phyloP scores from a whole-genome alignment of 495 filamentous ascomycete species.

The Aspergillus biplanus region DNA sequence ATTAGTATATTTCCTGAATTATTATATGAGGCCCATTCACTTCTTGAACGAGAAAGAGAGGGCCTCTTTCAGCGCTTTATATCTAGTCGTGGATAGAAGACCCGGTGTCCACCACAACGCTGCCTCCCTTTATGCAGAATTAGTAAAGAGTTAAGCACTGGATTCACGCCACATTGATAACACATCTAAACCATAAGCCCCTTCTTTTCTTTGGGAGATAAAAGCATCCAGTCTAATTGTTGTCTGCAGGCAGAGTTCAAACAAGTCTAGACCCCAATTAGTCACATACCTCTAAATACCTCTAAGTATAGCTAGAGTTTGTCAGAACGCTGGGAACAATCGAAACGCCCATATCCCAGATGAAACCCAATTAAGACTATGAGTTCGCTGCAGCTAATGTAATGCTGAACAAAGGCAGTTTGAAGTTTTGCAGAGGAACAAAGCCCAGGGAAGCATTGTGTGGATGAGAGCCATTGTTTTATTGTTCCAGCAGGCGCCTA shows the following conservation, averaged over 20 bases:
- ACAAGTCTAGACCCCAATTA: background rate
- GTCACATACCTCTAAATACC: background rate
- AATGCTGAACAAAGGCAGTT: slow-evolving; percentile 7
- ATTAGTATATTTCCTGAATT: background rate
- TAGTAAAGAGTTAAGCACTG: background rate
- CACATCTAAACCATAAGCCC: background rate
- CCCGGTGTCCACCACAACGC: background rate
- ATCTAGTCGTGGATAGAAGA: background rate
- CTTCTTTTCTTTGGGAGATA: background rate
- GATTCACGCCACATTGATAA: background rate
- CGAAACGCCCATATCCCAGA: background rate
- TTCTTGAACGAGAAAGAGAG: background rate
- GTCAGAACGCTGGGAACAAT: background rate
- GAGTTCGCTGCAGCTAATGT: background rate
- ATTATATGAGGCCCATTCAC: background rate
- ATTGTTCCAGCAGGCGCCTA: slow-evolving; percentile 39
- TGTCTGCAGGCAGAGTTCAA: background rate
- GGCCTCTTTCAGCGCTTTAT: background rate
- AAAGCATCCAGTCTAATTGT: background rate
- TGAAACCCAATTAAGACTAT: background rate
- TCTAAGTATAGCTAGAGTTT: background rate
- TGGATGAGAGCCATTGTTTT: slow-evolving; percentile 17
- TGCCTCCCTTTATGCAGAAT: background rate
- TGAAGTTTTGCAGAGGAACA: slow-evolving; percentile 1
- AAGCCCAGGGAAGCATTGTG: slow-evolving; percentile 1